Conservation (phyloP, 176 grass and related monocot genomes). For the Luzula sylvatica region DNA sequence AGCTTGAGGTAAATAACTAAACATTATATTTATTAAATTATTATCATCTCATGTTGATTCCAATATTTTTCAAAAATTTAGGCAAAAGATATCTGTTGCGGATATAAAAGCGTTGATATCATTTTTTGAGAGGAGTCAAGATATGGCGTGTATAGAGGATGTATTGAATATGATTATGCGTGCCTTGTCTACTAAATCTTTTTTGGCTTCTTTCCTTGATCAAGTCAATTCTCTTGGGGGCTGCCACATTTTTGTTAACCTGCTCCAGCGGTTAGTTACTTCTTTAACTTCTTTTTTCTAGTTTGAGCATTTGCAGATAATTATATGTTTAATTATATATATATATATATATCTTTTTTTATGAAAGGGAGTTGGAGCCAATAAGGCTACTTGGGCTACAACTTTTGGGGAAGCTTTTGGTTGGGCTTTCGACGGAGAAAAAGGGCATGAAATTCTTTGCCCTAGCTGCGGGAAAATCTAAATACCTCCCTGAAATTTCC, state of each 20-base stretch:
- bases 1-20: constrained; percentile 48
- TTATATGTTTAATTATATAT: constrained; percentile 8
- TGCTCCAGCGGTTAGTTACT: constrained; percentile 70
- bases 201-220: constrained; percentile 72
- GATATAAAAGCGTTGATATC: constrained; percentile 87
- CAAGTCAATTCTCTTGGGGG: constrained; percentile 81
- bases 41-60: too few species aligned
- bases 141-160: constrained; percentile 95
- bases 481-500: constrained; percentile 46
- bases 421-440: constrained; percentile 74
- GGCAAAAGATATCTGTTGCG: constrained; percentile 60
- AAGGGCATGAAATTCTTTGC: constrained; percentile 76
- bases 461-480: constrained; percentile 63
- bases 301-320: not conserved
- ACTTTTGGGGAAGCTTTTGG: constrained; percentile 81
- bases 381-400: constrained; percentile 89
- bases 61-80: constrained; percentile 10
- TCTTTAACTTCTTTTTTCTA: constrained; percentile 1
- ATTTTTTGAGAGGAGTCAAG: constrained; percentile 91
- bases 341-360: not conserved
- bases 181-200: constrained; percentile 58
- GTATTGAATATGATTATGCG: constrained; percentile 85
- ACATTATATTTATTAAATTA: too few species aligned
- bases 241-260: constrained; percentile 84
- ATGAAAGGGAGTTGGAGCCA: constrained; percentile 67